Percentiles rank a stretch among this genome's conserved stretches.
Conservation (phyloP, 2,329 filamentous ascomycete species). For the Didymella glomerata region DNA sequence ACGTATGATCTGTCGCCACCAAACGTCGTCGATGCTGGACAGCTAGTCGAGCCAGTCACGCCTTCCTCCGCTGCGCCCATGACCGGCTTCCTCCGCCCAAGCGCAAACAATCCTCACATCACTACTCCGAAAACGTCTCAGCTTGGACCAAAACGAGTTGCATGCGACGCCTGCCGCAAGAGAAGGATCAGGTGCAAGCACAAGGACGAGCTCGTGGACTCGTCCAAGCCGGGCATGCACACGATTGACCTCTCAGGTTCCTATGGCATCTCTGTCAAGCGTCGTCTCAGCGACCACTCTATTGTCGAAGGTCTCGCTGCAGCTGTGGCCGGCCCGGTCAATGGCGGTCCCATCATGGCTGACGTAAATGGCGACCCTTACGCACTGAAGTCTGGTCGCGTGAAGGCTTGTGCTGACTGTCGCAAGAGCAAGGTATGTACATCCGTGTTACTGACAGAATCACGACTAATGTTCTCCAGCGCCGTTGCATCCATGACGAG, state of each 20-base stretch:
- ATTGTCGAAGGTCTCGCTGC: constrained; percentile 31
- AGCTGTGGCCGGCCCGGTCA: constrained; percentile 32
- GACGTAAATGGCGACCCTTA: constrained; percentile 50
- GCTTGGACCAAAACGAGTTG: constrained; percentile 67
- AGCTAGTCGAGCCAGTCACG: constrained; percentile 21
- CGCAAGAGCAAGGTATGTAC: constrained; percentile 70
- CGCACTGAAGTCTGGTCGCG: constrained; percentile 65
- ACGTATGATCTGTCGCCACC: constrained; percentile 29
- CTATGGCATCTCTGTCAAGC: constrained; percentile 46
- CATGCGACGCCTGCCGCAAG: constrained; percentile 69
- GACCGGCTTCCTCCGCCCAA: constrained; percentile 49
- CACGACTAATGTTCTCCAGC: constrained; percentile 54
- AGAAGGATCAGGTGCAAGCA: constrained; percentile 70
- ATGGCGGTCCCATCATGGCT: constrained; percentile 45
- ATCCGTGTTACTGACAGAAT: not conserved
- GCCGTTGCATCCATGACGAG: constrained; percentile 72
- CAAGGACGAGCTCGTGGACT: constrained; percentile 62
- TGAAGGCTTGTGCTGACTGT: constrained; percentile 72
- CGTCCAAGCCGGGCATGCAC: constrained; percentile 42
- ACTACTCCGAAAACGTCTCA: constrained; percentile 65
- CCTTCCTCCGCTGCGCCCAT: constrained; percentile 42
- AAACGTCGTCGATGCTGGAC: constrained; percentile 1
- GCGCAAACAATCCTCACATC: constrained; percentile 50
- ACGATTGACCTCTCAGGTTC: constrained; percentile 46
- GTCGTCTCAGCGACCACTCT: constrained; percentile 45